phyloP scores from a whole-genome alignment of 148 eudicot species.

The Chenopodium suecicum region DNA sequence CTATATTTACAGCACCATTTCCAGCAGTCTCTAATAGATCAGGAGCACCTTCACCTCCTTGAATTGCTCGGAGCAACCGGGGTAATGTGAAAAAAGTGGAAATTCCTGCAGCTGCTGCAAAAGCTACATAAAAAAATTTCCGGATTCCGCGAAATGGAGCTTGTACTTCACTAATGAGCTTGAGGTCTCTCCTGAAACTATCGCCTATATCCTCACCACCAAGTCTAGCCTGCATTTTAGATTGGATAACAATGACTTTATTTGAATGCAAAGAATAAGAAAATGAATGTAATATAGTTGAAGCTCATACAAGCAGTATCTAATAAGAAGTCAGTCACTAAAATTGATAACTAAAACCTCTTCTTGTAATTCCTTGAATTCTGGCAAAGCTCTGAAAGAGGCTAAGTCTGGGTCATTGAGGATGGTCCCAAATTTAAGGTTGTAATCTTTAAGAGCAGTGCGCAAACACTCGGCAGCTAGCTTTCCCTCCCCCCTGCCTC shows the following conservation, averaged over 20 bases:
- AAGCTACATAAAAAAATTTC: constrained; percentile 86
- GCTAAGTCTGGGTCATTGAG: constrained; percentile 99
- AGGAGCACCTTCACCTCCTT: constrained; percentile 88
- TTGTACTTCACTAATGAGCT: constrained; percentile 99
- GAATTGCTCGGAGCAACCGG: constrained; percentile 63
- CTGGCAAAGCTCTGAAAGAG: constrained; percentile 90
- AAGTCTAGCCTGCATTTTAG: constrained; percentile 59
- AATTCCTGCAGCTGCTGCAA: constrained; percentile 96
- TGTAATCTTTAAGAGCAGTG: constrained; percentile 78
- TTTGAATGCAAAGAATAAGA: neutral
- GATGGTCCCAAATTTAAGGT: constrained; percentile 93
- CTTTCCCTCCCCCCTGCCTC: constrained; percentile 93
- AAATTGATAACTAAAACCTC: constrained; percentile 53
- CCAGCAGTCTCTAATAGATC: constrained; percentile 63
- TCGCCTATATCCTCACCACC: constrained; percentile 98
- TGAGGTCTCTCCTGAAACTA: constrained; percentile 93
- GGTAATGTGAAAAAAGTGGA: constrained; percentile 78
- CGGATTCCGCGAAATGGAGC: constrained; percentile 97
- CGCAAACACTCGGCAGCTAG: constrained; percentile 93
- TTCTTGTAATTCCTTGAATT: constrained; percentile 96
- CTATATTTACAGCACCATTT: constrained; percentile 81
- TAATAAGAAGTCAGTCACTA: neutral
- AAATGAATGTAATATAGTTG: neutral
- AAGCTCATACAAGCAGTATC: constrained; percentile 13
- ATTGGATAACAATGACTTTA: neutral